Evolutionary conservation across 306 rosid genomes (phyloP), one percentile per base, ranked within the genome.

Genomic region (Begonia loranthoides): DNA sequence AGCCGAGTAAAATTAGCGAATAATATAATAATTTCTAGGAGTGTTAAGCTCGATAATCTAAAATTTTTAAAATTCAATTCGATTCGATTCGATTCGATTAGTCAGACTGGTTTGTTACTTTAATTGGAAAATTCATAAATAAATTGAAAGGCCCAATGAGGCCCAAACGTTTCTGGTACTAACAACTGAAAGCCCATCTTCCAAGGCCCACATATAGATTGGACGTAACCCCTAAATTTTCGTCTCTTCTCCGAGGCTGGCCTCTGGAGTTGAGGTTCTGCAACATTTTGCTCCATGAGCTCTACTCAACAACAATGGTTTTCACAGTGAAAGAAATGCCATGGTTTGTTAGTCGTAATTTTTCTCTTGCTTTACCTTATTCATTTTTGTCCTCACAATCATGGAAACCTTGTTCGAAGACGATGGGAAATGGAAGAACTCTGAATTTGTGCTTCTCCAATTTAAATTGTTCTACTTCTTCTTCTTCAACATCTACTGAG

Each of bases 291-390:
- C 45, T 41, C 10, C 45, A 10, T n/a, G 47, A 43, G 9, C 47
- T 43, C 47, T 43, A 0, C n/a, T 4, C 50, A 19, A 13, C 58
- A 50, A 51, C 61, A 34, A 76, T 67, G 87, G 65, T 34, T 65
- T 34, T 62, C 21, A 66, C 60, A 60, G 74, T 48, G 61, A 85
- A 63, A 41, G 49, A 69, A 4, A 7, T 56, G 14, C 53, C 13
- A 0, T 71, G 66, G 7, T 21, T 65, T 47, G 10, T 28, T 13
- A 13, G 19, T 1, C 65, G 1, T n/a, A 13, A n/a, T 15, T 53
- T 8, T 21, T 60, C 61, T 2, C 56, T 59, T 39, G 19, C 74
- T 39, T 50, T 46, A 13, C 49, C 58, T 14, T 17, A 0, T 14
- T 14, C 47, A 34, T 12, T 58, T 9, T 33, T 53, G 10, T 41